These are phyloP conservation scores for Piper longum DNA, from an alignment of 164 flowering plant species.

Conservation along the genomic window DNA sequence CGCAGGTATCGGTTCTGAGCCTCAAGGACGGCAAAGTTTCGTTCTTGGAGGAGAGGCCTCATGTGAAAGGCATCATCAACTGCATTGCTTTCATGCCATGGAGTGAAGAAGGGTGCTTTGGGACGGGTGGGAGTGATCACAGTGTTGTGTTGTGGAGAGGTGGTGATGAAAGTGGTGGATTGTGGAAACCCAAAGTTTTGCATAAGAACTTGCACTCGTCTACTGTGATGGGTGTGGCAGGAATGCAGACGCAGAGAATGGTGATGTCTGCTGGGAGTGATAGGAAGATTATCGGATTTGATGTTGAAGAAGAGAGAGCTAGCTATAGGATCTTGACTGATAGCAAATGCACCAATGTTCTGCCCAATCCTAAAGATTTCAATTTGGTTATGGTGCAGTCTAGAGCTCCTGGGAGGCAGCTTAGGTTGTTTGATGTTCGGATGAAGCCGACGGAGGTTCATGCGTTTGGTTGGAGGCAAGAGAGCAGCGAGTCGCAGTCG, in stretches of 20 bases:
- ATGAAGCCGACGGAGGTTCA: conserved; percentile 64
- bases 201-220: conserved; percentile 75
- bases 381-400: conserved; percentile 93
- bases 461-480: conserved; percentile 86
- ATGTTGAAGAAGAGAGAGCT: conserved; percentile 40
- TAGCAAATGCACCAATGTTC: conserved; percentile 82
- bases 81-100: conserved; percentile 71
- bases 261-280: conserved; percentile 82
- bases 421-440: conserved; percentile 68
- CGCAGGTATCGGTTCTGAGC: conserved; percentile 66
- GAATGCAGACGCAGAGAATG: conserved; percentile 58
- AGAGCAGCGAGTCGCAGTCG: conserved; percentile 86
- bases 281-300: conserved; percentile 71
- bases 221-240: conserved; percentile 97
- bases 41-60: conserved; percentile 74
- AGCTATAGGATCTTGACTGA: conserved; percentile 74
- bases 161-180: conserved; percentile 26
- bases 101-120: conserved; percentile 44
- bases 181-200: conserved; percentile 65
- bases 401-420: conserved; percentile 70
- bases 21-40: conserved; percentile 39
- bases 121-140: conserved; percentile 94
- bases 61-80: conserved; percentile 80
- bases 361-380: conserved; percentile 88
- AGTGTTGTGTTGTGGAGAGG: conserved; percentile 79